These are phyloP conservation scores for Hevea brasiliensis DNA, from an alignment of 345 rosid species.

Conservation along the genomic window DNA sequence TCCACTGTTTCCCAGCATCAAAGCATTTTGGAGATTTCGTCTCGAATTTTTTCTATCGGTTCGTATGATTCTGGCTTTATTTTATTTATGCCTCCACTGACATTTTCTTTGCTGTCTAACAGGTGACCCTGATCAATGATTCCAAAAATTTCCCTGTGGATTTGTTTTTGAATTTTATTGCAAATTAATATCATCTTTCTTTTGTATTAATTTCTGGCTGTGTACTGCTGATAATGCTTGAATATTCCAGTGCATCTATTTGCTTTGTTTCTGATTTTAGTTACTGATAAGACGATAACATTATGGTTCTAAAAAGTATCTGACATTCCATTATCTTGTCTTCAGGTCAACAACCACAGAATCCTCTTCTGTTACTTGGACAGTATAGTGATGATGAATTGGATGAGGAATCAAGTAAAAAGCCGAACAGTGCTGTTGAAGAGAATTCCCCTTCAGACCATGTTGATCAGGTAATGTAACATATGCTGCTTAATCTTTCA, in stretches of 20 bases:
- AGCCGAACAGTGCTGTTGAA: slow-evolving; percentile 24
- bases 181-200: slow-evolving; percentile 6
- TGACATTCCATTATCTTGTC: slow-evolving; percentile 42
- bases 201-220: slow-evolving; percentile 9
- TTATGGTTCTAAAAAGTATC: slow-evolving; percentile 28
- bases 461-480: slow-evolving; percentile 52
- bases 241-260: slow-evolving; percentile 22
- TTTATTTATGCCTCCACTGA: slow-evolving; percentile 56
- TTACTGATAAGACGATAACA: slow-evolving; percentile 11
- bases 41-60: slow-evolving; percentile 69
- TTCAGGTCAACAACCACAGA: slow-evolving; percentile 72
- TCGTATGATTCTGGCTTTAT: slow-evolving; percentile 94
- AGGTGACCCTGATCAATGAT: slow-evolving; percentile 52
- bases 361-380: slow-evolving; percentile 84
- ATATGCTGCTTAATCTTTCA: background rate
- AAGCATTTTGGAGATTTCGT: slow-evolving; percentile 63
- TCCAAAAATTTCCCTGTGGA: slow-evolving; percentile 30
- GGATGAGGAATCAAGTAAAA: slow-evolving; percentile 50
- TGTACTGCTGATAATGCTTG: slow-evolving; percentile 14
- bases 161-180: slow-evolving; percentile 23
- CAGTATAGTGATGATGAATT: slow-evolving; percentile 90
- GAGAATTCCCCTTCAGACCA: slow-evolving; percentile 38
- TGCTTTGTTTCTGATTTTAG: slow-evolving; percentile 22
- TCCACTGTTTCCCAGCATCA: slow-evolving; percentile 64
- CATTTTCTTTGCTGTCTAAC: slow-evolving; percentile 56